Base-by-base conservation (phyloP, 2,329 filamentous ascomycete species). In the Trichoderma afroharzianum region DNA sequence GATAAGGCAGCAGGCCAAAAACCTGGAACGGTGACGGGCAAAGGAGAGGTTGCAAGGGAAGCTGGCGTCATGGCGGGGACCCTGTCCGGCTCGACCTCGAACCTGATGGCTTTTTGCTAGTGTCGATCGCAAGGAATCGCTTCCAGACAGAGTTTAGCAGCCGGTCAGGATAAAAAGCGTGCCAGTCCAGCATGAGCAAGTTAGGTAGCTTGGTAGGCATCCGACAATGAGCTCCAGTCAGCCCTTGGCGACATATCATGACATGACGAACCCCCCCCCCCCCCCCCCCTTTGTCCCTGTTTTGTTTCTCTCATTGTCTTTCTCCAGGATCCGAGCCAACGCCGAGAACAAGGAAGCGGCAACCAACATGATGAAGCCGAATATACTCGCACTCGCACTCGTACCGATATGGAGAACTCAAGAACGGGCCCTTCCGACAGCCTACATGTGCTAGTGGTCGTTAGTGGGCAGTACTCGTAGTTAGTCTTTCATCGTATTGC, bases 61-160 rank as follows among this genome's bases (percentile, higher is more conserved):
- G 66, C 66, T 69, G 66, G 66, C 66, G 66, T 53, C 36, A 68
- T 68, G 57, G 66, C 66, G 66, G 66, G 66, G 66, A 33, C 39
- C n/a, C 15, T 33, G 47, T 68, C 18, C 24, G 55, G 55, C 55
- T 59, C 30, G 55, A 32, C 24, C 33, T 61, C 33, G 26, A 68
- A 59, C 32, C 53, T 68, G 53, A 61, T 50, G 55, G 32, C 24
- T 59, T 50, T 39, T 50, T 66, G 61, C 50, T 69, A 53, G 66
- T 69, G 66, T 36, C 57, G 57, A 69, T 69, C 66, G 55, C 18
- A 28, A 24, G 28, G 26, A 28, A 39, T 57, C 63, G n/a, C n/a
- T 53, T 53, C 47, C 47, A 53, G 47, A 63, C 59, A 43, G 59
- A 63, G 59, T 26, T 43, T 28, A 43, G 59, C 33, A 63, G 59